Base-by-base conservation (phyloP, 306 rosid species). In the Ormosia semicastrata region DNA sequence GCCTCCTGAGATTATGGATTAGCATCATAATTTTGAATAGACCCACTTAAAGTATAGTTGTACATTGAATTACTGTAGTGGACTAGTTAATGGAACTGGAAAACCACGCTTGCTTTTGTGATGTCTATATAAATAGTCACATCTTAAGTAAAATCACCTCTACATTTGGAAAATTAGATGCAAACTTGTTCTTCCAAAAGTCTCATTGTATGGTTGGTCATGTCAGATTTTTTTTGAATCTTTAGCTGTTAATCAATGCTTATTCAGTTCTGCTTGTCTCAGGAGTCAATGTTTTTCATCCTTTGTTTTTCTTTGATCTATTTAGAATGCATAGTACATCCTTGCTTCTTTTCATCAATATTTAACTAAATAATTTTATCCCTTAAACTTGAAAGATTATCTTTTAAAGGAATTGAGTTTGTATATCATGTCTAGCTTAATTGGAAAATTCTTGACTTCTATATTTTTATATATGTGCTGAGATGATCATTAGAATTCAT, bases 311-410 rank as follows among this genome's bases (percentile, higher is more conserved):
- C 39, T 6, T 17, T 2, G 6, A 54, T 30, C 34, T 30, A 30
- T 29, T n/a, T 9, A n/a, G 59, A 6, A 73, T 63, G 8, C 70
- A 5, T 47, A 62, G 32, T 53, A 32, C 7, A 63, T 41, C 32
- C 29, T 36, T 8, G 47, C 8, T 18, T 74, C 69, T 73, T 50
- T 6, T 7, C 7, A 33, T 60, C 47, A 81, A n/a, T n/a, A n/a
- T n/a, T n/a, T n/a, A n/a, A n/a, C n/a, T n/a, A 50, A 60, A 73
- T 53, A 37, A 14, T 74, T 73, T 57, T 58, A 74, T 58, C 69
- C 56, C n/a, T 8, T 36, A 60, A 33, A 59, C 44, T 36, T 71
- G 66, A 60, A 80, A 69, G 41, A 49, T 50, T 57, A 52, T 39
- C 13, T 64, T 63, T 73, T 53, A 47, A 50, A 40, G 24, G 68